Evolutionary conservation across 768 basidiomycete species (phyloP).

Genomic region (Lentinula sp.): DNA sequence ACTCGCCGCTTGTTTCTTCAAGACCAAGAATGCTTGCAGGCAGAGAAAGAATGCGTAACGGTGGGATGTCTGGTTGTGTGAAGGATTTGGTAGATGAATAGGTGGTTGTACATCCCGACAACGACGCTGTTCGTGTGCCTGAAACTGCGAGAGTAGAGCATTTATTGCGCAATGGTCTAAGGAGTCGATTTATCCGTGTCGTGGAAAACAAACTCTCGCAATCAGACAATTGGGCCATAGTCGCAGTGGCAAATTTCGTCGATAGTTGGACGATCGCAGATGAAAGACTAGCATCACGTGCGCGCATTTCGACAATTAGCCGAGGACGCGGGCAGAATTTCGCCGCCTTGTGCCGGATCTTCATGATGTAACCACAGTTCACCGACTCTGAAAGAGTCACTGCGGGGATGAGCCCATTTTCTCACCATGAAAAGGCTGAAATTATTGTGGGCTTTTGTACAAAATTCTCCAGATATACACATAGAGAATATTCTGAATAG

Average conservation of each 20-base stretch:
- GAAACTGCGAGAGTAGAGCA: constrained; percentile 15
- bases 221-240: background rate
- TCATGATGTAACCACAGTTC: no score
- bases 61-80: background rate
- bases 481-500: no score
- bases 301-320: background rate
- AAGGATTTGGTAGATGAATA: constrained; percentile 5
- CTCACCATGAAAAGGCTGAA: no score
- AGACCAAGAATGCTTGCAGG: background rate
- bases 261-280: no score
- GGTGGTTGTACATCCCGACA: background rate
- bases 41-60: constrained; percentile 7
- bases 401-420: no score
- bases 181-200: constrained; percentile 16
- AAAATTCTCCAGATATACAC: no score
- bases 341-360: no score
- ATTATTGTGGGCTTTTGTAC: no score
- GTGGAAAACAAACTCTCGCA: constrained; percentile 7
- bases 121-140: background rate
- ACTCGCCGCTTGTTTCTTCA: constrained; percentile 22
- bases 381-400: no score
- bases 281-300: background rate
- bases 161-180: constrained; percentile 18
- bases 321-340: no score
- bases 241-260: background rate